Percentiles rank a stretch among this genome's conserved stretches.
phyloP scores from a whole-genome alignment of 2,329 filamentous ascomycete species.

The Trichoderma sp. region DNA sequence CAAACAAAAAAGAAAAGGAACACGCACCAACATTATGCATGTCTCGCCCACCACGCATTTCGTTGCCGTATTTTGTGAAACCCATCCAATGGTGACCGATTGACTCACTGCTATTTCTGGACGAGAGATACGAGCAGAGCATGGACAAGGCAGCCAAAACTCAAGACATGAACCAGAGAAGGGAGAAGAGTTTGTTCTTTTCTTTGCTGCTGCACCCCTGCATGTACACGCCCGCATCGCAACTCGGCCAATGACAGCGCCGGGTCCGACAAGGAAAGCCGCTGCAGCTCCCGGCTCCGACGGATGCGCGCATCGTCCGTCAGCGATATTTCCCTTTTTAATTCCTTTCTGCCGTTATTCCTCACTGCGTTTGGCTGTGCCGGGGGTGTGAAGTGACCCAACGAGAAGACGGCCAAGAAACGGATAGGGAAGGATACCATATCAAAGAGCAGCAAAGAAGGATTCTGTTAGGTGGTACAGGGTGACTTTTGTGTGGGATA shows the following conservation, averaged over 20 bases:
- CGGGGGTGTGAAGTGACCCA: background rate
- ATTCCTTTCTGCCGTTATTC: background rate
- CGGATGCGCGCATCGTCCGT: slow-evolving; percentile 25
- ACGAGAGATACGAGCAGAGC: background rate
- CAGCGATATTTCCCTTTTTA: background rate
- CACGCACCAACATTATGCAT: background rate
- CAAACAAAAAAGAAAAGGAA: background rate
- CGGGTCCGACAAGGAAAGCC: background rate
- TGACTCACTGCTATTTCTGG: slow-evolving; percentile 12
- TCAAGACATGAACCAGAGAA: background rate
- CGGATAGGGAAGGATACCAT: background rate
- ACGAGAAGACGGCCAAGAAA: background rate
- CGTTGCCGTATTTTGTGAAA: slow-evolving; percentile 9
- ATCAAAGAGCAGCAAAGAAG: background rate
- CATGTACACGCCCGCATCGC: slow-evolving; percentile 7
- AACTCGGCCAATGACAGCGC: slow-evolving; percentile 6
- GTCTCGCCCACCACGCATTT: slow-evolving; percentile 7
- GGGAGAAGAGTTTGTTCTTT: background rate
- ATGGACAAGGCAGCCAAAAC: background rate
- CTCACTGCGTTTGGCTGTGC: background rate
- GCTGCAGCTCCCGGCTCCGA: slow-evolving; percentile 23
- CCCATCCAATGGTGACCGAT: background rate
- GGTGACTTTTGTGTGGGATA: background rate
- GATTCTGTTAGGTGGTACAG: background rate
- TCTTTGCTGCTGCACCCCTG: background rate